Evolutionary conservation across 306 rosid genomes (phyloP).

Genomic region (Malus sylvestris): DNA sequence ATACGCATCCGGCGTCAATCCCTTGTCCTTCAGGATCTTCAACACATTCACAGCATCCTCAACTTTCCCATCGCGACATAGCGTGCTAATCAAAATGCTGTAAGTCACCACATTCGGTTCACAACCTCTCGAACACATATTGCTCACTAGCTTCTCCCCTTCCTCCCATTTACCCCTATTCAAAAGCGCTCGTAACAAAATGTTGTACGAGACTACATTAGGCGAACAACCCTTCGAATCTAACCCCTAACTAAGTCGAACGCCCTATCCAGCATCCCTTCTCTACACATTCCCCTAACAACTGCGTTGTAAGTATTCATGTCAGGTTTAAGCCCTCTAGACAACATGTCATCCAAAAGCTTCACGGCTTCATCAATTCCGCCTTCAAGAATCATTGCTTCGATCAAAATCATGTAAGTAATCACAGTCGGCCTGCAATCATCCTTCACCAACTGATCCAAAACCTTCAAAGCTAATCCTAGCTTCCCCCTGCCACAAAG

Average conservation of each 20-base stretch:
- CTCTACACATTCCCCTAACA: conserved; percentile 66
- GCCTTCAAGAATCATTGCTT: conserved; percentile 63
- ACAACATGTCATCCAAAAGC: conserved; percentile 79
- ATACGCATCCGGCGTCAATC: conserved; percentile 65
- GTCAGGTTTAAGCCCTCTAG: conserved; percentile 63
- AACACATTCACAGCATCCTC: conserved; percentile 61
- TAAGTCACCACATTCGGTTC: conserved; percentile 64
- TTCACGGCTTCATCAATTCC: conserved; percentile 55
- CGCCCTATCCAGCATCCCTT: conserved; percentile 66
- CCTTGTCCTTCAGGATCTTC: conserved; percentile 67
- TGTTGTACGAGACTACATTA: conserved; percentile 57
- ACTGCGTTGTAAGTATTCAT: conserved; percentile 60
- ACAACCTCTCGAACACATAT: conserved; percentile 52
- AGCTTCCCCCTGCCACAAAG: conserved; percentile 64
- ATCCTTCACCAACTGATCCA: conserved; percentile 61
- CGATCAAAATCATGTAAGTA: conserved; percentile 78
- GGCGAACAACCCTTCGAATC: conserved; percentile 54
- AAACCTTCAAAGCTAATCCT: conserved; percentile 39
- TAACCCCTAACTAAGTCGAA: conserved; percentile 41
- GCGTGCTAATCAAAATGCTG: conserved; percentile 54
- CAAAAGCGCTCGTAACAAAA: conserved; percentile 51
- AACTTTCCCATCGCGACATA: conserved; percentile 58
- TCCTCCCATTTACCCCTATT: conserved; percentile 55
- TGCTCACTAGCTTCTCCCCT: conserved; percentile 51
- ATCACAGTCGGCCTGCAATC: conserved; percentile 67